These are phyloP conservation scores for Benincasa hispida DNA, from an alignment of 306 rosid species.

Conservation along the genomic window DNA sequence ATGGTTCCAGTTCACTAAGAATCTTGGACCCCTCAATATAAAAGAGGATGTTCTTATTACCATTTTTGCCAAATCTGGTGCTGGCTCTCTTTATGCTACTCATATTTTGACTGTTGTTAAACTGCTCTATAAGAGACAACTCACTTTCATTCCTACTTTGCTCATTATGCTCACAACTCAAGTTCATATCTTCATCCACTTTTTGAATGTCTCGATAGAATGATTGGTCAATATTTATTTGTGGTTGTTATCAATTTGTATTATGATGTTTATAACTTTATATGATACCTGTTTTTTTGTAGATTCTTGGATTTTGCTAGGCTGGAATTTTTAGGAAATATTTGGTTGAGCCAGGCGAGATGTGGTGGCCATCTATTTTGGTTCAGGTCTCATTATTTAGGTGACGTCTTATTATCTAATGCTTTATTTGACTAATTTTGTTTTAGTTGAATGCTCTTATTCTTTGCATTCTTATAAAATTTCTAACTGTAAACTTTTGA, in stretches of 20 bases:
- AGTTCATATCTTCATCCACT: slow-evolving; percentile 18
- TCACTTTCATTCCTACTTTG: slow-evolving; percentile 49
- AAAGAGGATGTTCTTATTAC: slow-evolving; percentile 87
- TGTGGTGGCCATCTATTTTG: slow-evolving; percentile 85
- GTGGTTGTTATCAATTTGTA: too few relatives aligned
- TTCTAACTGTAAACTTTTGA: not conserved
- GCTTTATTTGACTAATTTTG: not conserved
- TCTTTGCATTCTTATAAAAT: not conserved
- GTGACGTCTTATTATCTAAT: slow-evolving; percentile 14
- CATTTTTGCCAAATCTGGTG: slow-evolving; percentile 76
- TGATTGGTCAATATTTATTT: too few relatives aligned
- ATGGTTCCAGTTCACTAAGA: slow-evolving; percentile 44
- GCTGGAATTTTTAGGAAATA: slow-evolving; percentile 59
- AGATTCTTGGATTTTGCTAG: slow-evolving; percentile 67
- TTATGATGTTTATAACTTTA: too few relatives aligned
- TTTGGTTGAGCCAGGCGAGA: slow-evolving; percentile 67
- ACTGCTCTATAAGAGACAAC: slow-evolving; percentile 45
- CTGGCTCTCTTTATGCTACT: slow-evolving; percentile 51
- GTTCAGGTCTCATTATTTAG: slow-evolving; percentile 71
- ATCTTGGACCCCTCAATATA: slow-evolving; percentile 70
- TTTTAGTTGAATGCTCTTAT: not conserved
- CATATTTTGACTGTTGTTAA: slow-evolving; percentile 73
- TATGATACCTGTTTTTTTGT: too few relatives aligned
- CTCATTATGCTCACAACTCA: slow-evolving; percentile 78
- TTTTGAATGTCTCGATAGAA: too few relatives aligned